These are phyloP conservation scores for Thyridium curvatum DNA, from an alignment of 2,329 filamentous ascomycete species.

Conservation along the genomic window DNA sequence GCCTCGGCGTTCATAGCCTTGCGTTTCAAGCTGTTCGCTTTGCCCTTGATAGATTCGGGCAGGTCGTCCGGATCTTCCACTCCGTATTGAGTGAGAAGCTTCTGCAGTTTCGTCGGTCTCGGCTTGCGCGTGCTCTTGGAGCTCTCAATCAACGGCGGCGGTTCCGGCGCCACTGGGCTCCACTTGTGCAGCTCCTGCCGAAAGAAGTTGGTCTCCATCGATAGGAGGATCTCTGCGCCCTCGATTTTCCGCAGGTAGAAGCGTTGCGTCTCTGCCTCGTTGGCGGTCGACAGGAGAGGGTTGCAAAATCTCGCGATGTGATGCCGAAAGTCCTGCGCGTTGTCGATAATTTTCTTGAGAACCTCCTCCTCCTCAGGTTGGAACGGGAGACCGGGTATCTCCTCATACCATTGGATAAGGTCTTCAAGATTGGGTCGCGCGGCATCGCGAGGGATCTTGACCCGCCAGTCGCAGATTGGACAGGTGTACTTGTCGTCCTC, in stretches of 20 bases:
- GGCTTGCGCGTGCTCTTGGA: constrained; percentile 93
- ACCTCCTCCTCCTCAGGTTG: constrained; percentile 92
- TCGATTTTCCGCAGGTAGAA: constrained; percentile 98
- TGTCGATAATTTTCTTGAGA: constrained; percentile 77
- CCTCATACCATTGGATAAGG: constrained; percentile 74
- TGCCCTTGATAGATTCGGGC: constrained; percentile 74
- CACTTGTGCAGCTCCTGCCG: constrained; percentile 92
- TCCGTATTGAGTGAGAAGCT: constrained; percentile 82
- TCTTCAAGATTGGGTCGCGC: constrained; percentile 93
- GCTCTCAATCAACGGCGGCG: constrained; percentile 79
- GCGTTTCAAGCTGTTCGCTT: constrained; percentile 66
- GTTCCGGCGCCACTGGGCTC: constrained; percentile 79
- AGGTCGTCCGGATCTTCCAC: constrained; percentile 88
- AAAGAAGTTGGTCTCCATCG: constrained; percentile 96
- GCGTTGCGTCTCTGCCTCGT: constrained; percentile 77
- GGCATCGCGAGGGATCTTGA: constrained; percentile 94
- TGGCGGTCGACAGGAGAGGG: constrained; percentile 67
- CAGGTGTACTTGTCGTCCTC: constrained; percentile 98
- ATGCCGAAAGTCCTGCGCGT: constrained; percentile 76
- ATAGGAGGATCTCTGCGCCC: constrained; percentile 86
- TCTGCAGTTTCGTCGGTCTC: constrained; percentile 92
- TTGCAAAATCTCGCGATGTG: constrained; percentile 79
- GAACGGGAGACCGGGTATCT: constrained; percentile 76
- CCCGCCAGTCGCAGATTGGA: constrained; percentile 94
- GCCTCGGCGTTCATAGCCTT: constrained; percentile 59